Evolutionary conservation across 352 stramenopile genomes (phyloP).

Genomic region (Globisporangium camurandrum): DNA sequence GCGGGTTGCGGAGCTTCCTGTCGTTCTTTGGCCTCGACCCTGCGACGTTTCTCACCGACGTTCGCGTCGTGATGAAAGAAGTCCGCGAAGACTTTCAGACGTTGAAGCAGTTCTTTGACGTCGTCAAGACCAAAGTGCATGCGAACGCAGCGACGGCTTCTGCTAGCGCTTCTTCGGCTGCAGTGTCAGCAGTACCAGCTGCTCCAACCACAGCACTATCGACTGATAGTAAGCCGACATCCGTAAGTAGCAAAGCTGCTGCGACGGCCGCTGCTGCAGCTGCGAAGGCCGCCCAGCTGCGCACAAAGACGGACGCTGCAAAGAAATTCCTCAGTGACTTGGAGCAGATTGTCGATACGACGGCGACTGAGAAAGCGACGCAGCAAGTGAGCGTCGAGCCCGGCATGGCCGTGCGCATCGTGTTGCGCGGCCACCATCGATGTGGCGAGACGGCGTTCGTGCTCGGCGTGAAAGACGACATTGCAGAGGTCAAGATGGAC

Average conservation of each 20-base stretch:
- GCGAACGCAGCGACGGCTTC: constrained; percentile 20
- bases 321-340: constrained; percentile 54
- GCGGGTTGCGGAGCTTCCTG: constrained; percentile 57
- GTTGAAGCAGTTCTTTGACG: constrained; percentile 49
- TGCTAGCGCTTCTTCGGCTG: constrained; percentile 1
- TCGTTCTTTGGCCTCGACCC: constrained; percentile 71
- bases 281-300: constrained; percentile 13
- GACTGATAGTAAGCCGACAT: neutral
- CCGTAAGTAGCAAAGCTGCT: neutral
- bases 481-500: constrained; percentile 77
- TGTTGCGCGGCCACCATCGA: constrained; percentile 65
- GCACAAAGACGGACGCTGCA: constrained; percentile 37
- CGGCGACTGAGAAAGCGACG: constrained; percentile 29
- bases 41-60: constrained; percentile 62
- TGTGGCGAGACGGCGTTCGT: constrained; percentile 76
- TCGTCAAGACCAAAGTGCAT: constrained; percentile 51
- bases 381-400: constrained; percentile 26
- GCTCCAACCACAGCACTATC: neutral
- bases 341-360: constrained; percentile 41
- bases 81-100: constrained; percentile 64
- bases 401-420: constrained; percentile 59
- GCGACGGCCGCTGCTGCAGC: neutral
- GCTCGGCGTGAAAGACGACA: constrained; percentile 44
- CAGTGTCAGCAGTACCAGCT: constrained; percentile 1
- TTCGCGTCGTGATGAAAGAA: constrained; percentile 52